A percentile compares a stretch with the other conserved stretches of the same genome.
Conservation (phyloP, 495 filamentous ascomycete species). For the Xylaria flabelliformis region DNA sequence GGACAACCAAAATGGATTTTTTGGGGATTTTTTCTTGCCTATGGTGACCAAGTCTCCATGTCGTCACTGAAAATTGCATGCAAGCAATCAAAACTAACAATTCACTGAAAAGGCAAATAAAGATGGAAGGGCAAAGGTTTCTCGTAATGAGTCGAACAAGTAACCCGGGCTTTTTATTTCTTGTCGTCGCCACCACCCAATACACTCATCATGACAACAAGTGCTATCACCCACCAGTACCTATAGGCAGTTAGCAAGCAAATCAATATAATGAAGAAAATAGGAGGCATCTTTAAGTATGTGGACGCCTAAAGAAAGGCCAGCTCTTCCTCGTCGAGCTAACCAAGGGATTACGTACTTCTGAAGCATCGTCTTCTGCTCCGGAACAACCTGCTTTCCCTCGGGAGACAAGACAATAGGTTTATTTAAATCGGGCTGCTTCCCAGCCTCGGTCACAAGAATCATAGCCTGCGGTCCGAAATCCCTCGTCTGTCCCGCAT, state of each 20-base stretch:
- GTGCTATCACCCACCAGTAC: constrained; percentile 61
- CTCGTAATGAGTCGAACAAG: not conserved
- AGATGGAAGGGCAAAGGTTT: not conserved
- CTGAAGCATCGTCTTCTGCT: constrained; percentile 74
- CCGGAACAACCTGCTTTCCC: constrained; percentile 61
- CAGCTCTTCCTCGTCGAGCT: not conserved
- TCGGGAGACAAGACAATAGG: constrained; percentile 68
- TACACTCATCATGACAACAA: constrained; percentile 47
- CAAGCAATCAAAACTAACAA: constrained; percentile 9
- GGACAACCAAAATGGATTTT: not conserved
- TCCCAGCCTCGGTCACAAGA: constrained; percentile 51
- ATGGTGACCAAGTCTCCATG: not conserved
- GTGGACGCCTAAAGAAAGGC: not conserved
- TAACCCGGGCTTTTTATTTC: constrained; percentile 37
- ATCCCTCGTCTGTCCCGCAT: constrained; percentile 62
- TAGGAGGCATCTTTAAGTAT: not conserved
- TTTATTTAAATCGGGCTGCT: constrained; percentile 66
- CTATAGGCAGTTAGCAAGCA: constrained; percentile 44
- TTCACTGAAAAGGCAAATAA: not conserved
- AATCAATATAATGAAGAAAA: constrained; percentile 20
- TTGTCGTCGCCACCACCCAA: constrained; percentile 51
- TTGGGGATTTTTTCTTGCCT: not conserved
- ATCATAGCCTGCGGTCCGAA: constrained; percentile 63
- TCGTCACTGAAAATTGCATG: not conserved
- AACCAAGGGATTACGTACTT: constrained; percentile 58